Conservation (phyloP, 176 grass and related monocot genomes). For the Zea luxurians region DNA sequence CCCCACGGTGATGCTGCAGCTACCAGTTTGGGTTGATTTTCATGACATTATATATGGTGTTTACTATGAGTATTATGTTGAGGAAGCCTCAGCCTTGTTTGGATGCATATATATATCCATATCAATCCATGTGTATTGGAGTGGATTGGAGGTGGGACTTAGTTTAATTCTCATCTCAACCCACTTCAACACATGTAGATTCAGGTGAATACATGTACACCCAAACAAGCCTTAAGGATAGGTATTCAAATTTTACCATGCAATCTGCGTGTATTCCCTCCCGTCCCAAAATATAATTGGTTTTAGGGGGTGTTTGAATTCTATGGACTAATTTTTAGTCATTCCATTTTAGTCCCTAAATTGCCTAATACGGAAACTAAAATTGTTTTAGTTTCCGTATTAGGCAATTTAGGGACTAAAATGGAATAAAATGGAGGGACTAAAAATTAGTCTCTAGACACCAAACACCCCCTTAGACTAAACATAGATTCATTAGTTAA, state of each 20-base stretch:
- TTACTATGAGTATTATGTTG: background rate
- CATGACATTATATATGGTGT: slow-evolving; percentile 1
- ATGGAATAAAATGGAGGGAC: too few relatives aligned
- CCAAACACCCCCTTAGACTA: too few relatives aligned
- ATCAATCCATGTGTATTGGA: background rate
- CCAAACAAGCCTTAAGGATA: background rate
- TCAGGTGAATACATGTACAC: background rate
- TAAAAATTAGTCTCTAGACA: too few relatives aligned
- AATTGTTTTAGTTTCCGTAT: too few relatives aligned
- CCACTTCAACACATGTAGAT: background rate
- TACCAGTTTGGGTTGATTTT: slow-evolving; percentile 15
- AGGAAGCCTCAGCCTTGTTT: background rate
- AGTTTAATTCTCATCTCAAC: background rate
- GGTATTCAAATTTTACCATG: background rate
- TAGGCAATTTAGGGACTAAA: too few relatives aligned
- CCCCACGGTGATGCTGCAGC: background rate
- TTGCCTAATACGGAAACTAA: too few relatives aligned
- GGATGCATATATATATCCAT: background rate
- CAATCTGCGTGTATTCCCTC: background rate
- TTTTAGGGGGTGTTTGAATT: too few relatives aligned
- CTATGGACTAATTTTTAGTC: too few relatives aligned
- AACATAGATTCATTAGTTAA: too few relatives aligned
- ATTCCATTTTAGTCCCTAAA: too few relatives aligned
- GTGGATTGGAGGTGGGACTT: background rate
- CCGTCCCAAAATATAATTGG: too few relatives aligned